Evolutionary conservation across 2,329 filamentous ascomycete species (phyloP), one percentile per base, ranked within the genome.

Genomic region (Alternaria dauci): DNA sequence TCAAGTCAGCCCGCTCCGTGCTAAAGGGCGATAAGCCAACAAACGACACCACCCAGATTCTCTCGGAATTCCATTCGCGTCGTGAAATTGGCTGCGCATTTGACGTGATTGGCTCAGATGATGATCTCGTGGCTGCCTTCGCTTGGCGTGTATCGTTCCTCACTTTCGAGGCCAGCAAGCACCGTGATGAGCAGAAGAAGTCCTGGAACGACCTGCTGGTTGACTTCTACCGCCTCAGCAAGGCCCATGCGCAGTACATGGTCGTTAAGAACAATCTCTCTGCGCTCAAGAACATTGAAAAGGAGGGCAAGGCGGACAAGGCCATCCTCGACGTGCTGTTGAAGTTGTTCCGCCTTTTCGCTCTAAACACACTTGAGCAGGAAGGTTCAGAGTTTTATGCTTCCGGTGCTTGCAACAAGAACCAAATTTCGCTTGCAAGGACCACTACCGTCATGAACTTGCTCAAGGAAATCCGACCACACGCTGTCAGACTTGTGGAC

Each of bases 231-330:
- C 88, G 89, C 43, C 85, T 93, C 6, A 89, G 85, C 58, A 92
- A 90, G 6, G 90, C 91, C 0, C 90, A 91, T 75, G 90, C 89
- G 0, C 90, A 93, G 77, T 93, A 92, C 78, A 85, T 92, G 68
- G 85, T 93, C 0, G 90, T 93, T 65, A 92, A 91, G 83, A 91
- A 89, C 81, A 93, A 93, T 81, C 92, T 95, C 79, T 83, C 88
- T 4, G 82, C 86, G 1, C 86, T 94, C 20, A 86, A 88, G 38
- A 82, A 83, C 5, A 80, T 84, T 7, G 73, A 82, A 8, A 83
- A 86, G 11, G 78, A 78, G n/a, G 76, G 82, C 12, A 81, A 85
- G 16, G 80, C 91, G 30, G 87, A 89, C 71, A 71, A 82, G 0
- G 82, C 84, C 56, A 91, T 89, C 0, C 79, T 85, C 14, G 77